phyloP scores from a whole-genome alignment of 1,139 yeast species.

The Debaryomyces fabryi region DNA sequence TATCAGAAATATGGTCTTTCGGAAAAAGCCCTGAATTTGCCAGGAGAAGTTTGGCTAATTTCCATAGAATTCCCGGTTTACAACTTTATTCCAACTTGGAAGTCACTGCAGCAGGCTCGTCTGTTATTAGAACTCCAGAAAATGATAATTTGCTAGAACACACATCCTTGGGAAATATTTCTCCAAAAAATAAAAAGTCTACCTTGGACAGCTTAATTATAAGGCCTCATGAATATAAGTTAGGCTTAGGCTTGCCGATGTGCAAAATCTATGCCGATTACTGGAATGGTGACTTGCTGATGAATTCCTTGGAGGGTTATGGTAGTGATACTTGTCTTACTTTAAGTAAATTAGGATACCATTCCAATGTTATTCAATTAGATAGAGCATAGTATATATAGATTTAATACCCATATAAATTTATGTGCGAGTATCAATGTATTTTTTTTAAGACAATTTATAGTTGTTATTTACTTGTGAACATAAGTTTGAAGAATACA shows the following conservation, averaged over 20 bases:
- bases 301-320: constrained; percentile 84
- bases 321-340: constrained; percentile 88
- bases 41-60: constrained; percentile 56
- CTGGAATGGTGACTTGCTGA: constrained; percentile 88
- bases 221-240: constrained; percentile 70
- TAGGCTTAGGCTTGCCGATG: constrained; percentile 91
- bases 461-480: background rate
- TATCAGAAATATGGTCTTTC: constrained; percentile 80
- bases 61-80: constrained; percentile 68
- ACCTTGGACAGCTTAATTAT: constrained; percentile 54
- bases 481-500: background rate
- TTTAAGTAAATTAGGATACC: constrained; percentile 74
- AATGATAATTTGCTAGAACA: constrained; percentile 25
- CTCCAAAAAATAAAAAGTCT: constrained; percentile 35
- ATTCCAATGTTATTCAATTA: constrained; percentile 64
- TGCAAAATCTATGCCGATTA: constrained; percentile 91
- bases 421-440: constrained; percentile 7
- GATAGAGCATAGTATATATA: constrained; percentile 59
- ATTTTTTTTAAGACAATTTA: background rate
- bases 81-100: constrained; percentile 44
- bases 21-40: constrained; percentile 67
- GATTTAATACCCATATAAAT: constrained; percentile 1
- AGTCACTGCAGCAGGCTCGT: constrained; percentile 44
- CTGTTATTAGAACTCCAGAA: constrained; percentile 28
- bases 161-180: constrained; percentile 42